Conservation (phyloP, 768 basidiomycete genomes). For the Pholiota molesta region DNA sequence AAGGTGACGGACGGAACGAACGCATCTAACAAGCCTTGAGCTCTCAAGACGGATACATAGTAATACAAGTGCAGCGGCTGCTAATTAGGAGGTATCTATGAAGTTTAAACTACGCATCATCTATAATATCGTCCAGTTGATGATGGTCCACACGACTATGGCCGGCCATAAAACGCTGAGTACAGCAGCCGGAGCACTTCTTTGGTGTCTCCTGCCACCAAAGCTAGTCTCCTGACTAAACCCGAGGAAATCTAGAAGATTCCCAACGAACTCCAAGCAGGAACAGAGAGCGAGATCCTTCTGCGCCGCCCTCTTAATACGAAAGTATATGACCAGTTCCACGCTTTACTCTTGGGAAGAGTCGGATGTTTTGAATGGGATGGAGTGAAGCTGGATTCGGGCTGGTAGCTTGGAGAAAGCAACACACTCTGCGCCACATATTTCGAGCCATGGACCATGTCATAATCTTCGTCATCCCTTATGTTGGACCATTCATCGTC, state of each 20-base stretch:
- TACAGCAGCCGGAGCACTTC: conserved; percentile 33
- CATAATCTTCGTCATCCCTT: conserved; percentile 17
- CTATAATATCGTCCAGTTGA: conserved; percentile 39
- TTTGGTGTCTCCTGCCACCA: conserved; percentile 12
- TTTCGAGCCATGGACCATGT: conserved; percentile 13
- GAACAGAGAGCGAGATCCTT: conserved; percentile 51
- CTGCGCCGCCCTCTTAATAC: conserved; percentile 55
- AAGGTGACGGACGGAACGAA: too few relatives aligned
- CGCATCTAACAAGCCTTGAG: too few relatives aligned
- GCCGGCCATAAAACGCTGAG: conserved; percentile 41
- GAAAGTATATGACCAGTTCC: conserved; percentile 57
- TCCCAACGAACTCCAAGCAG: conserved; percentile 28
- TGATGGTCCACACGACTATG: conserved; percentile 35
- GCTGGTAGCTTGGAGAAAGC: conserved; percentile 16
- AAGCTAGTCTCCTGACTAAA: not conserved
- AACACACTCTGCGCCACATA: conserved; percentile 12
- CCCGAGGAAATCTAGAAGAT: conserved; percentile 27
- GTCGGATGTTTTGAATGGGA: conserved; percentile 21
- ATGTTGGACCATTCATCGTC: conserved; percentile 40
- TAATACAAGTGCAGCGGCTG: not conserved
- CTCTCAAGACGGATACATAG: not conserved
- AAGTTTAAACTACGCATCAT: not conserved
- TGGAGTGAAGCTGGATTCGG: conserved; percentile 44
- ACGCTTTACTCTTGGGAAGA: conserved; percentile 19
- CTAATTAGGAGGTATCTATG: not conserved